Base-by-base conservation (phyloP, 2,329 filamentous ascomycete species). In the Colletotrichum godetiae region DNA sequence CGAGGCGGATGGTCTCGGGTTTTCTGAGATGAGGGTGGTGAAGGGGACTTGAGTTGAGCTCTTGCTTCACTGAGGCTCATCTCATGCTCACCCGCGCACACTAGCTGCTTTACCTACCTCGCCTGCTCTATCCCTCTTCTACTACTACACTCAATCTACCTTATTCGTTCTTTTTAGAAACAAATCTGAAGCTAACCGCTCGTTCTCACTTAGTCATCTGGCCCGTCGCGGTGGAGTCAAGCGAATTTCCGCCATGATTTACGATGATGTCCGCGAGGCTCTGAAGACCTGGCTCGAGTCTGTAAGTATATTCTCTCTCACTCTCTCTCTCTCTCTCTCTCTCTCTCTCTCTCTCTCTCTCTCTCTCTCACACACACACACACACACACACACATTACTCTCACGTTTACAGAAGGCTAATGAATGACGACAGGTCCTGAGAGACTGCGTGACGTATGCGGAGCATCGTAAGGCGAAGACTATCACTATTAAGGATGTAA, bases 191-290 rank as follows among this genome's bases (percentile, higher is more conserved):
- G 56, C 68, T 73, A 37, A 73, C 19, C 0, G 15, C 5, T 15
- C 5, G 4, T 10, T 52, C 7, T 4, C 7, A 4, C 19, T 7
- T 19, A 92, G 93, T 76, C 91, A 93, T 53, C 82, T 96, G 0
- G 94, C 94, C 1, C 89, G 94, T 6, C 90, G 94, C 7, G 94
- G 93, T 1, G 94, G 94, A 0, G 92, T 96, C 0, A 95, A 95
- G 79, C 86, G 93, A 0, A 94, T 95, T 10, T 92, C 91, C 0
- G 88, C 79, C 0, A 75, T 58, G 0, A 92, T 95, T 3, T 95
- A 95, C 77, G 85, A 91, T 0, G 91, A 93, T 0, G 80, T 87
- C 0, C 85, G 94, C 0, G 22, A 4, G 0, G 89, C 85, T 0
- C 65, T 95, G 1, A 89, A 86, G 27, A 73, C 77, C 0, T 84